Evolutionary conservation across 2,329 filamentous ascomycete genomes (phyloP), one percentile per base, ranked within the genome.

Genomic region (Lachnellula suecica): DNA sequence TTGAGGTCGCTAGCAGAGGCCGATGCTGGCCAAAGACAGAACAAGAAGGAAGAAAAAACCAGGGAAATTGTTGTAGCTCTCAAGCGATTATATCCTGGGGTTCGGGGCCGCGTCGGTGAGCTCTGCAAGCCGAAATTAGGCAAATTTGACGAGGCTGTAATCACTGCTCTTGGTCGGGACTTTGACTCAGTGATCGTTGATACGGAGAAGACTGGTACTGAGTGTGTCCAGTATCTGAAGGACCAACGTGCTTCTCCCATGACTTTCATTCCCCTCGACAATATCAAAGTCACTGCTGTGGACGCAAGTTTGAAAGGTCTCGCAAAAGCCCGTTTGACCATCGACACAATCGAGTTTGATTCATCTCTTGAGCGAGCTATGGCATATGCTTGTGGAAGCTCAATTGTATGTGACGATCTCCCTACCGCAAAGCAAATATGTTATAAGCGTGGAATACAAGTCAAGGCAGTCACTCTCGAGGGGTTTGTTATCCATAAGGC

Each of bases 401-500:
- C 92, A 4, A 89, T 99, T 59, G 91, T 99, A 4, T 97, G 93
- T 66, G 94, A 99, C 70, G 89, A 83, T 49, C 77, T 97, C 31
- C 82, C 87, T 4, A 85, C 94, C 49, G 94, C 94, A 24, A 96
- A 95, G 69, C 82, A 93, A 52, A 85, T 99, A 42, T 92, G 91
- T 67, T 97, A 95, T 67, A 84, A 89, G 52, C 87, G 84, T 58
- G 86, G 59, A 7, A 86, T 97, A 27, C 88, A 92, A 53, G 92
- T 95, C 48, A 97, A 97, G 70, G 92, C 93, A 4, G 93, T 99
- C 11, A 96, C 92, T 0, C 72, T 97, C 11, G 92, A 97, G 66
- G 94, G 94, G n/a, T 93, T 88, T 49, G 88, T 99, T 55, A 97
- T 99, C 59, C 91, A 96, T 74, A 97, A 97, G 69, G 91, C 89